Evolutionary conservation across 176 grass and related monocot genomes (phyloP), one percentile per base, ranked within the genome.

Genomic region (Pontederia crassipes): DNA sequence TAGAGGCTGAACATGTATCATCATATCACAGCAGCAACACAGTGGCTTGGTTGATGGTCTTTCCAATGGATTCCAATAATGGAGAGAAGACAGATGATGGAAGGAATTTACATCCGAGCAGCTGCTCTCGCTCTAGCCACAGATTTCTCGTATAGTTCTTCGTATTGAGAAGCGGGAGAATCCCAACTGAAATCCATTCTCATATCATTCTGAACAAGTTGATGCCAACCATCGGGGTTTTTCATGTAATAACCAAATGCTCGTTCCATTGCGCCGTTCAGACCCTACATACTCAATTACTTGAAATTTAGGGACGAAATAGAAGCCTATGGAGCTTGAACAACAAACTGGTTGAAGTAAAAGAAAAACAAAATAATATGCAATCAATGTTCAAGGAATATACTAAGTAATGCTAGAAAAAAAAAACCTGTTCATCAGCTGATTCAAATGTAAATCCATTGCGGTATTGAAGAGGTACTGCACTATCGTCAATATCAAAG

Each of bases 391-490:
- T 10, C n/a, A 15, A 24, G 16, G 55, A 71, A 69, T 15, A 52
- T 62, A 17, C 48, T 46, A 28, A 46, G 48, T 61, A 35, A 56
- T 12, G 27, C 58, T 12, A 54, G 46, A 17, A 57, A 46, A 29
- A 49, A 62, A 15, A 62, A 40, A 48, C 92, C 86, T 96, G 81
- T 35, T 96, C 92, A 70, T 90, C 83, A 49, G 83, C 68, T 48
- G 80, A 82, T 10, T 82, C 59, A 73, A 96, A 96, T 58, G 92
- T 90, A 64, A 96, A 96, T 40, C 92, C 92, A 75, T 96, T 90
- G 51, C 78, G 80, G 20, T 82, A 78, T 49, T 90, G 82, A 54
- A 45, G 28, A 17, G 83, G 92, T 63, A 90, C 73, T 11, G 66
- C 70, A 54, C 82, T 72, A 13, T 96, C 83, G 0, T 96, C 83